phyloP scores from a whole-genome alignment of 2,329 filamentous ascomycete species.

The Sporothrix pallida region DNA sequence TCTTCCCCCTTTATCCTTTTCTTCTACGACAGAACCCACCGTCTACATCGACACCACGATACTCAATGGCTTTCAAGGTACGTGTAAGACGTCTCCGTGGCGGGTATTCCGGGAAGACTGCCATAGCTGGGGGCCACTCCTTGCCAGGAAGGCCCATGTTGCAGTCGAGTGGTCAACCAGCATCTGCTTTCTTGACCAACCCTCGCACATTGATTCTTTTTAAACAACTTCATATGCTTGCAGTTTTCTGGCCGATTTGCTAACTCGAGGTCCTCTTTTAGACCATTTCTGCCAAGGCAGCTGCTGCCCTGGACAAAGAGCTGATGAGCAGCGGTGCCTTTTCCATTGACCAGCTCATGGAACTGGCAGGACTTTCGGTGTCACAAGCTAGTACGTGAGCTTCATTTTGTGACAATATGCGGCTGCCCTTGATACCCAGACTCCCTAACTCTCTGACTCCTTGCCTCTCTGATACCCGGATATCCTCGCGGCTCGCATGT shows the following conservation, averaged over 20 bases:
- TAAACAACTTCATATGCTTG: too few relatives aligned
- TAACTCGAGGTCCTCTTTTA: too few relatives aligned
- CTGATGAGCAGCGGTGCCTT: slow-evolving; percentile 89
- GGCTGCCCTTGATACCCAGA: too few relatives aligned
- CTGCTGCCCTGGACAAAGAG: slow-evolving; percentile 87
- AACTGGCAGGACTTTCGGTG: slow-evolving; percentile 89
- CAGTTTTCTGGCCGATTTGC: too few relatives aligned
- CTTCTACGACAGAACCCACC: not conserved
- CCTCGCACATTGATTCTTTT: too few relatives aligned
- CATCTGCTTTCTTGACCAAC: too few relatives aligned
- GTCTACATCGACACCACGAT: not conserved
- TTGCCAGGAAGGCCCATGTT: too few relatives aligned
- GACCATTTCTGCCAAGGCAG: slow-evolving; percentile 87
- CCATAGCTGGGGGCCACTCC: not conserved
- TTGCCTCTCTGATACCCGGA: too few relatives aligned
- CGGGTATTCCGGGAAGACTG: not conserved
- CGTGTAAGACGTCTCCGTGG: not conserved
- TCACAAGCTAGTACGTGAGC: slow-evolving; percentile 76
- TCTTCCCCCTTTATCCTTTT: not conserved
- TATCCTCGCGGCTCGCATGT: too few relatives aligned
- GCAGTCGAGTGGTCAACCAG: too few relatives aligned
- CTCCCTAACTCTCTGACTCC: too few relatives aligned
- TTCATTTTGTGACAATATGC: not conserved
- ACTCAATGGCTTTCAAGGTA: slow-evolving; percentile 1
- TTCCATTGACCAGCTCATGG: slow-evolving; percentile 96